Percentiles rank a stretch among this genome's conserved stretches.
These are phyloP conservation scores for Saturnispora serradocipensis DNA, from an alignment of 805 yeast genomes.

Conservation along the genomic window DNA sequence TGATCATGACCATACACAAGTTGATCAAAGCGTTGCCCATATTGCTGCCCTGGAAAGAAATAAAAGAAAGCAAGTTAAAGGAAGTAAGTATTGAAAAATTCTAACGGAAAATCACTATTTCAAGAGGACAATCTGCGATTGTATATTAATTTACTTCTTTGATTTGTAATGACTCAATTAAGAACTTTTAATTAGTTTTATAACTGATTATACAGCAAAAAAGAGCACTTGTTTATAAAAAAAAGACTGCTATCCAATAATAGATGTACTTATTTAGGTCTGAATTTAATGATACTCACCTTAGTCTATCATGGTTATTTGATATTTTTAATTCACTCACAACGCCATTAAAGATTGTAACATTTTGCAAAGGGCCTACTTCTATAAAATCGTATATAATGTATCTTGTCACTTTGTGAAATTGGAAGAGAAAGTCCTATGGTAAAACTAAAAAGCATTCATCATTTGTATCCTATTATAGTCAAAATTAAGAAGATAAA, in stretches of 20 bases:
- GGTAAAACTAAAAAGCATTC: too few species aligned
- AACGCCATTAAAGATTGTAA: too few species aligned
- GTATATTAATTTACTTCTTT: not conserved
- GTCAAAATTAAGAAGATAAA: not conserved
- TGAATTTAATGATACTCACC: too few species aligned
- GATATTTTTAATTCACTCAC: too few species aligned
- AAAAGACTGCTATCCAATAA: not conserved
- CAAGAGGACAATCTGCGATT: not conserved
- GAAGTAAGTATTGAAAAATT: not conserved
- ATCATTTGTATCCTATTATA: too few species aligned
- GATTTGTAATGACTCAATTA: not conserved
- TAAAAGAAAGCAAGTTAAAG: slow-evolving; percentile 32
- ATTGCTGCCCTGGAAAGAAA: slow-evolving; percentile 87
- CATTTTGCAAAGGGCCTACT: too few species aligned
- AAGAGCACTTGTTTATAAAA: not conserved
- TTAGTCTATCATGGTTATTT: too few species aligned
- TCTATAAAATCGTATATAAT: too few species aligned
- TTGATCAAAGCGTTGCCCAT: slow-evolving; percentile 90
- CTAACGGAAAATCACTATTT: not conserved
- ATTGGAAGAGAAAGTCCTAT: too few species aligned
- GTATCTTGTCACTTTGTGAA: too few species aligned
- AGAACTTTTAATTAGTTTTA: not conserved
- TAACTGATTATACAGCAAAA: not conserved
- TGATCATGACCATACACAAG: slow-evolving; percentile 78
- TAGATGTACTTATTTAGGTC: not conserved